phyloP scores from a whole-genome alignment of 352 stramenopile genomes.

The Phytopythium vexans region DNA sequence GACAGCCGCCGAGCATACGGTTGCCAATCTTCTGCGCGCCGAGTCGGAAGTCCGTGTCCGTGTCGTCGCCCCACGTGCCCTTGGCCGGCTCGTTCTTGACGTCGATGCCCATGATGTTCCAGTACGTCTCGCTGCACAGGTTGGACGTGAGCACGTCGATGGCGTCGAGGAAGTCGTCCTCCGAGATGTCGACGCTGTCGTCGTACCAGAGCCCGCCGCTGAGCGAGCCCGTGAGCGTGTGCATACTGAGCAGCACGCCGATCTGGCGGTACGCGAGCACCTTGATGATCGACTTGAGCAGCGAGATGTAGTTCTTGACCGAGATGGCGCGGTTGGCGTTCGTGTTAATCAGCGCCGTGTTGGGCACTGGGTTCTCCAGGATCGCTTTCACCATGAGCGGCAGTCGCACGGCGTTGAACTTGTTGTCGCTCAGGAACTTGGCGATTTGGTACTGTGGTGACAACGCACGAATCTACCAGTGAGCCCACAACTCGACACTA shows the following conservation, averaged over 20 bases:
- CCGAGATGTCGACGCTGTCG: slow-evolving; percentile 21
- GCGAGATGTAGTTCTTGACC: slow-evolving; percentile 44
- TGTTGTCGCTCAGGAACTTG: slow-evolving; percentile 65
- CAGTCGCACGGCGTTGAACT: slow-evolving; percentile 77
- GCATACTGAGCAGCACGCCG: slow-evolving; percentile 54
- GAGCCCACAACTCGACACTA: not conserved
- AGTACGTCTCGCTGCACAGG: slow-evolving; percentile 52
- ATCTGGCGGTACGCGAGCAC: slow-evolving; percentile 57
- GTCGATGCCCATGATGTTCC: slow-evolving; percentile 60
- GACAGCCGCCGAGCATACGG: slow-evolving; percentile 61
- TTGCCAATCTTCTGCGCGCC: slow-evolving; percentile 49
- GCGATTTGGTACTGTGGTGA: slow-evolving; percentile 52
- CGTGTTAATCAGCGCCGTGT: slow-evolving; percentile 39
- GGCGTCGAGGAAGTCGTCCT: slow-evolving; percentile 40
- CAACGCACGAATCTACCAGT: not conserved
- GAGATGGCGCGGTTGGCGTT: slow-evolving; percentile 60
- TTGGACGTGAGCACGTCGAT: slow-evolving; percentile 44
- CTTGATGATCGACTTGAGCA: slow-evolving; percentile 51
- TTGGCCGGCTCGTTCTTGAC: slow-evolving; percentile 61
- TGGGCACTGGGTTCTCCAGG: slow-evolving; percentile 53
- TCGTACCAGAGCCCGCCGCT: slow-evolving; percentile 49
- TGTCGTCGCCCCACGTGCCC: slow-evolving; percentile 41
- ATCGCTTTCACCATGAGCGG: slow-evolving; percentile 61
- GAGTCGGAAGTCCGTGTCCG: slow-evolving; percentile 38
- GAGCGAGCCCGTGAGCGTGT: slow-evolving; percentile 45